Conservation (phyloP, 208 protist species). For the Herpetomonas tarakana region DNA sequence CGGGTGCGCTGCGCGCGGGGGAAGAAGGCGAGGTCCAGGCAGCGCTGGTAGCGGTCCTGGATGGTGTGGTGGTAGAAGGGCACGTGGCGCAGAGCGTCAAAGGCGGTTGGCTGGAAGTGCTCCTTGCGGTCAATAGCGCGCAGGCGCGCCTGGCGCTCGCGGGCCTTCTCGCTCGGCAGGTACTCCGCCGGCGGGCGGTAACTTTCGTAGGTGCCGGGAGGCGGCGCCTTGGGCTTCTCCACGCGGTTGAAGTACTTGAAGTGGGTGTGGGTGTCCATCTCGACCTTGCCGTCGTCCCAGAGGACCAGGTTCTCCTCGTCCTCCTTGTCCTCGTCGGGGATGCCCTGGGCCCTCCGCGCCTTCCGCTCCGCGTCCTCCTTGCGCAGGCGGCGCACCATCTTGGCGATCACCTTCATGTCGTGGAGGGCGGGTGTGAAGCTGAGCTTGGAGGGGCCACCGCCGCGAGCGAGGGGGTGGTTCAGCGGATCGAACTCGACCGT, state of each 20-base stretch:
- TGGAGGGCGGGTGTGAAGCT: conserved; percentile 79
- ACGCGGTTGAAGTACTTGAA: conserved; percentile 89
- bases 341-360: conserved; percentile 16
- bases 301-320: conserved; percentile 42
- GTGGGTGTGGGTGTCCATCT: conserved; percentile 85
- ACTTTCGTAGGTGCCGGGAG: conserved; percentile 95
- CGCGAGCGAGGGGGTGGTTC: conserved; percentile 89
- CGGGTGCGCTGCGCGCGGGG: conserved; percentile 90
- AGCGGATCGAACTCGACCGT: conserved; percentile 87
- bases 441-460: conserved; percentile 78
- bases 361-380: conserved; percentile 42
- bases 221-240: conserved; percentile 69
- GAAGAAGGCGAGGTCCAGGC: conserved; percentile 98
- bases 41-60: conserved; percentile 98
- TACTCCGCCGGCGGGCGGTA: conserved; percentile 99
- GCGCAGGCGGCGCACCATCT: conserved; percentile 85
- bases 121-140: conserved; percentile 91
- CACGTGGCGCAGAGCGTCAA: conserved; percentile 91
- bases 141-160: conserved; percentile 83
- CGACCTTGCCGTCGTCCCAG: conserved; percentile 82
- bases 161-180: conserved; percentile 90
- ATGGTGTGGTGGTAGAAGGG: conserved; percentile 95
- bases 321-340: conserved; percentile 31
- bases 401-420: conserved; percentile 91
- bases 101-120: conserved; percentile 93